phyloP scores from a whole-genome alignment of 805 yeast genomes.

The Candida maesae region DNA sequence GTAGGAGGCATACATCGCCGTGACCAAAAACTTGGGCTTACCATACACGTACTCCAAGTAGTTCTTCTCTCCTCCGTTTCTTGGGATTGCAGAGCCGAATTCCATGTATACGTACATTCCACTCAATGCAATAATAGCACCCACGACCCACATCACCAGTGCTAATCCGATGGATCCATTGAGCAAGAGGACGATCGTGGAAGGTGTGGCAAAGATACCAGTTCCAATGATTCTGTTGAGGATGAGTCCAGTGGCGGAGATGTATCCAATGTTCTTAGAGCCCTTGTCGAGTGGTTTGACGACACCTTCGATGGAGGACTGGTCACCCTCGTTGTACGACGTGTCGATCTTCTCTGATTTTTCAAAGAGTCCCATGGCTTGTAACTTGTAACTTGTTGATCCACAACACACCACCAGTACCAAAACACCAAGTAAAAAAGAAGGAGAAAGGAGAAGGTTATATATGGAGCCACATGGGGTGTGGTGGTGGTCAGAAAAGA shows the following conservation, averaged over 20 bases:
- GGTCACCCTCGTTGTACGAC: neutral
- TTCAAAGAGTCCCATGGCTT: too few species aligned
- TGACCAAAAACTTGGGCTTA: conserved; percentile 65
- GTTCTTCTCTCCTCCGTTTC: conserved; percentile 85
- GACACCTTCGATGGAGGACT: conserved; percentile 6
- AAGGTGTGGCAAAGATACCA: conserved; percentile 72
- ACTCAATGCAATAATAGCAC: conserved; percentile 61
- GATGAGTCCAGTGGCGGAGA: conserved; percentile 61
- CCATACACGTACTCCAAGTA: conserved; percentile 69
- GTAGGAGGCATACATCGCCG: conserved; percentile 64
- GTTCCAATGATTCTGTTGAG: conserved; percentile 73
- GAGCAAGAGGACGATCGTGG: conserved; percentile 42
- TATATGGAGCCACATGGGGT: neutral
- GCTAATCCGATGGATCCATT: conserved; percentile 73
- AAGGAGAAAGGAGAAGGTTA: neutral
- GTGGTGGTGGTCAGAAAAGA: too few species aligned
- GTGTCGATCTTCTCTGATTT: neutral
- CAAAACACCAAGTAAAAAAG: too few species aligned
- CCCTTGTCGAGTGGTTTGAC: conserved; percentile 31
- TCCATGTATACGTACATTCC: conserved; percentile 74
- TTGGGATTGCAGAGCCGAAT: conserved; percentile 72
- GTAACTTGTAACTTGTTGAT: too few species aligned
- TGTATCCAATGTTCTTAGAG: conserved; percentile 42
- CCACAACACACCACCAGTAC: too few species aligned
- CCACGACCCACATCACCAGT: conserved; percentile 70